phyloP scores from a whole-genome alignment of 2,329 filamentous ascomycete genomes.

The Claviceps sp. region DNA sequence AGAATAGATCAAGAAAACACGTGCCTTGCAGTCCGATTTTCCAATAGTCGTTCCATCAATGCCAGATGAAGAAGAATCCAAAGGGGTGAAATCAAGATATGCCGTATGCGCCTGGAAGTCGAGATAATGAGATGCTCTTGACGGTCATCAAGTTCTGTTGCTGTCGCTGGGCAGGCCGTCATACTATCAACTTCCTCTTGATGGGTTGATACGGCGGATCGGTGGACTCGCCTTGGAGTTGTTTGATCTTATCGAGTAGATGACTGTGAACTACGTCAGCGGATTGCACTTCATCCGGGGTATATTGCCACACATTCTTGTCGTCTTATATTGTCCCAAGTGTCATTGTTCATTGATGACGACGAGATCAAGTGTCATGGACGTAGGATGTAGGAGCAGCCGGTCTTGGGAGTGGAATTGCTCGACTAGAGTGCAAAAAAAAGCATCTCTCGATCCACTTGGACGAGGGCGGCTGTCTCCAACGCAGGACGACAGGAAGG shows the following conservation, averaged over 20 bases:
- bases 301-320: constrained; percentile 3
- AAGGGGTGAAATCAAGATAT: neutral
- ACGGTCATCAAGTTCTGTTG: neutral
- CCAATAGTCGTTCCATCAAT: too few species aligned
- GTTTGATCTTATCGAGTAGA: constrained; percentile 41
- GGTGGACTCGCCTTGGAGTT: constrained; percentile 21
- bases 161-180: constrained; percentile 1
- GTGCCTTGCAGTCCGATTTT: too few species aligned
- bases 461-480: constrained; percentile 5
- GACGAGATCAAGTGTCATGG: neutral
- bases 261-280: constrained; percentile 28
- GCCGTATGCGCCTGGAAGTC: neutral
- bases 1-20: too few species aligned
- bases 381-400: neutral
- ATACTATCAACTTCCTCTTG: constrained; percentile 31
- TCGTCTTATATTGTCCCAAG: too few species aligned
- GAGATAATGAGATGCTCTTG: neutral
- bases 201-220: constrained; percentile 24
- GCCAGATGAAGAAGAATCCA: too few species aligned
- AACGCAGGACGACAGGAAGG: constrained; percentile 17
- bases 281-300: constrained; percentile 11
- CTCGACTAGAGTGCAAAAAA: constrained; percentile 12
- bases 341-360: too few species aligned
- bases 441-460: constrained; percentile 10
- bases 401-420: constrained; percentile 13